A percentile compares a stretch with the other conserved stretches of the same genome.
Conservation (phyloP, 176 grass and related monocot species). For the Calamus simplicifolius region DNA sequence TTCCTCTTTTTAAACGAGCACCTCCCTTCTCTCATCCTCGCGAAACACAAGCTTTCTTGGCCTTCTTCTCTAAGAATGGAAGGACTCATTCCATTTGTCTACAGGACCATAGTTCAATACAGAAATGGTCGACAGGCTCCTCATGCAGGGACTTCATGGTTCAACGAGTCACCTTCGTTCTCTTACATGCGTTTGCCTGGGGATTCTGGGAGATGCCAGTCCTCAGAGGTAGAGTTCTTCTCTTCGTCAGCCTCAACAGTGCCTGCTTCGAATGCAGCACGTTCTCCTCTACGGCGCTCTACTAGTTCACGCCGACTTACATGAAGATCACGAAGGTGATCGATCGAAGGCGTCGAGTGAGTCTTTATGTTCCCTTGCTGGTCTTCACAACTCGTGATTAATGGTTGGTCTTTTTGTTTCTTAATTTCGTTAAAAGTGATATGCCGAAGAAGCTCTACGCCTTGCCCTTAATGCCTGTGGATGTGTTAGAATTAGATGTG, state of each 20-base stretch:
- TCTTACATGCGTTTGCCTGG: conserved; percentile 17
- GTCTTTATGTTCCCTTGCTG: too few species aligned
- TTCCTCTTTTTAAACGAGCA: too few species aligned
- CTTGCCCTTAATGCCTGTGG: too few species aligned
- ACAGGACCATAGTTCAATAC: conserved; percentile 19
- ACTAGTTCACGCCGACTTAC: neutral
- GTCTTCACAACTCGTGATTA: too few species aligned
- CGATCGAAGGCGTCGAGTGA: too few species aligned
- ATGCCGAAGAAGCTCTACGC: too few species aligned
- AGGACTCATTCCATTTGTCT: conserved; percentile 29
- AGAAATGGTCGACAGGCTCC: conserved; percentile 1
- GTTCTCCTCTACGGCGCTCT: neutral
- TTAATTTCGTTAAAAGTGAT: too few species aligned
- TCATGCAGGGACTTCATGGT: conserved; percentile 6
- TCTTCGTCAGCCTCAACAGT: neutral
- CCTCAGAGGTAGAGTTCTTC: conserved; percentile 14
- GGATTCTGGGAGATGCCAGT: conserved; percentile 14
- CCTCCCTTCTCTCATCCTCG: too few species aligned
- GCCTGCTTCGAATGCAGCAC: neutral
- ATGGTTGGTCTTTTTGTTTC: too few species aligned
- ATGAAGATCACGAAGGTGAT: neutral
- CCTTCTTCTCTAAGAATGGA: conserved; percentile 7
- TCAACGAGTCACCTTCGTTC: conserved; percentile 1
- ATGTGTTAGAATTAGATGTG: too few species aligned
- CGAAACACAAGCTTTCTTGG: too few species aligned